These are phyloP conservation scores for Gossypium rotundifolium DNA, from an alignment of 345 rosid species.

Conservation along the genomic window DNA sequence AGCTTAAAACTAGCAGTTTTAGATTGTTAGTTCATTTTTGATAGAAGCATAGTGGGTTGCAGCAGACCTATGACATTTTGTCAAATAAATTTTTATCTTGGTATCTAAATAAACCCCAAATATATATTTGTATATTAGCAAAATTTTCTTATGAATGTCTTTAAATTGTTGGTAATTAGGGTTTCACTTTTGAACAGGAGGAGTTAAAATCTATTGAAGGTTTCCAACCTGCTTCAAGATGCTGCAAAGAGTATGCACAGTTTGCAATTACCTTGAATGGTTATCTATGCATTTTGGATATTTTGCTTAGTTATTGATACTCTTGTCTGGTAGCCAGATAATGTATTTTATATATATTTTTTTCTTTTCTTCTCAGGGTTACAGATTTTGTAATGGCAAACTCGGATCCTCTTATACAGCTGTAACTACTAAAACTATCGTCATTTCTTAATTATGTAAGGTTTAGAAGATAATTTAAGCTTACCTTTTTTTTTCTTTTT, in stretches of 20 bases:
- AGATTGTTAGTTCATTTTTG: not conserved
- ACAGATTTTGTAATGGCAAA: slow-evolving; percentile 64
- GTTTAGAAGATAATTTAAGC: not conserved
- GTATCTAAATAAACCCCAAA: too few relatives aligned
- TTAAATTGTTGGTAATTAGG: not conserved
- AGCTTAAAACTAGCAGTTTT: not conserved
- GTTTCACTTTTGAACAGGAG: slow-evolving; percentile 1
- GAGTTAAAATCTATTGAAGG: slow-evolving; percentile 30
- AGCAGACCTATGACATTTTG: not conserved
- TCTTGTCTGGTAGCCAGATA: not conserved
- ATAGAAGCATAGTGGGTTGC: too few relatives aligned
- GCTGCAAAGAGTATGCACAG: slow-evolving; percentile 80
- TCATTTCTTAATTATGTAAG: not conserved
- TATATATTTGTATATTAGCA: too few relatives aligned
- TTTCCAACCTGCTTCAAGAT: slow-evolving; percentile 60
- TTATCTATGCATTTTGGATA: not conserved
- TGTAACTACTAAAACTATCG: not conserved
- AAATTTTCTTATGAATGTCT: too few relatives aligned
- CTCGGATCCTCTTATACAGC: slow-evolving; percentile 55
- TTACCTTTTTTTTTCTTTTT: not conserved
- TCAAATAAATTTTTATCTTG: not conserved
- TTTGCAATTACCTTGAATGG: not conserved
- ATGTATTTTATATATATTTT: not conserved
- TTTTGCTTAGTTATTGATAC: not conserved
- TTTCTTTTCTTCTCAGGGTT: slow-evolving; percentile 38